phyloP scores from a whole-genome alignment of 2,329 filamentous ascomycete species.

The Cladophialophora chaetospira region DNA sequence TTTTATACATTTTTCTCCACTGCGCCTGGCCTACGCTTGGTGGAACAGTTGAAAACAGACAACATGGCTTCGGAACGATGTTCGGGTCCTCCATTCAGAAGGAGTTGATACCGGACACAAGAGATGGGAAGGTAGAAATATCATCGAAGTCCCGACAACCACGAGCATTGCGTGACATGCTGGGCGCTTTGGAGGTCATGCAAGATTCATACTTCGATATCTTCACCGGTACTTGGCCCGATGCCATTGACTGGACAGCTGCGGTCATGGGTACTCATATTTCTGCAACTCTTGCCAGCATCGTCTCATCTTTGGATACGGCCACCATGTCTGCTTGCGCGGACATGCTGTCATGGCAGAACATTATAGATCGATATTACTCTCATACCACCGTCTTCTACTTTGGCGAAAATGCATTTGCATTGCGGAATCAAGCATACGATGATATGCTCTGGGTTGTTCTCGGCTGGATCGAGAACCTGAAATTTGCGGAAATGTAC shows the following conservation, averaged over 20 bases:
- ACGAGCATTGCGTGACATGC: slow-evolving; percentile 41
- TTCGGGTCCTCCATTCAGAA: slow-evolving; percentile 9
- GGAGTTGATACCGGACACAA: slow-evolving; percentile 13
- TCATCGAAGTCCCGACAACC: slow-evolving; percentile 7
- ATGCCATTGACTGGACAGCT: slow-evolving; percentile 88
- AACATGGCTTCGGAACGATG: neutral
- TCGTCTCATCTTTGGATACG: slow-evolving; percentile 59
- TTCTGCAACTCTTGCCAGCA: slow-evolving; percentile 69
- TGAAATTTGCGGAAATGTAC: slow-evolving; percentile 75
- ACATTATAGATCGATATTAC: slow-evolving; percentile 82
- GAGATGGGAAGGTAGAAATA: slow-evolving; percentile 7
- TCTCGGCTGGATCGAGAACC: slow-evolving; percentile 81
- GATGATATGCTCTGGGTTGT: slow-evolving; percentile 97
- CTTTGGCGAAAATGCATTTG: slow-evolving; percentile 79
- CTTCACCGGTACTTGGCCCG: slow-evolving; percentile 80
- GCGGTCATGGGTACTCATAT: slow-evolving; percentile 81
- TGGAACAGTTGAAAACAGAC: slow-evolving; percentile 15
- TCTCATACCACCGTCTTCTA: slow-evolving; percentile 76
- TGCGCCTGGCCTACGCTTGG: slow-evolving; percentile 3
- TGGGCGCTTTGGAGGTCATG: slow-evolving; percentile 71
- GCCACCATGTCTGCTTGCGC: slow-evolving; percentile 36
- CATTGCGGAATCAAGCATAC: slow-evolving; percentile 75
- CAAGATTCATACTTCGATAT: slow-evolving; percentile 76
- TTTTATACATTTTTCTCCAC: slow-evolving; percentile 8
- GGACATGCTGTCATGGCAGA: slow-evolving; percentile 61